Evolutionary conservation across 2,329 filamentous ascomycete genomes (phyloP), one percentile per base, ranked within the genome.

Genomic region (Clonostachys chloroleuca): DNA sequence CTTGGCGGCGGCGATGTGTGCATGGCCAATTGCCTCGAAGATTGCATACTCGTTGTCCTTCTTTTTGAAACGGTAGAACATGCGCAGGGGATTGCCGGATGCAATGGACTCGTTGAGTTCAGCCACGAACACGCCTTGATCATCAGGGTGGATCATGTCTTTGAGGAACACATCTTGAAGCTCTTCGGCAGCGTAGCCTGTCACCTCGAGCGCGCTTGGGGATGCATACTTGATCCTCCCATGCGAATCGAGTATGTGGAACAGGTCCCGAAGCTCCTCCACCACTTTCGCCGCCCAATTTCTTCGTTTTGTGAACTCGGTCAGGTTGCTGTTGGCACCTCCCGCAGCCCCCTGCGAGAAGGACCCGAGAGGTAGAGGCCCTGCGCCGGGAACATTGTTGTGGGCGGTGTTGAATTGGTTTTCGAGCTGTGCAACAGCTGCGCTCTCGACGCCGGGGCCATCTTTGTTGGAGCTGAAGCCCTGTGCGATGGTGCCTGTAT

Each of bases 81-180:
- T 83, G 49, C 88, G 86, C 52, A 96, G 68, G 5, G 83, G 74
- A 55, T 87, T 86, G n/a, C 87, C 89, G 8, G 83, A 87, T 3
- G 89, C 84, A 52, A 96, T 92, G 14, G 86, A 88, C 63, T 95
- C 89, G 64, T 94, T 91, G 72, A 96, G 85, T 63, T 96, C 91
- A 46, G 89, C 81, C 47, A 90, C 81, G 60, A 95, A 95, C 52
- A 92, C 83, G 47, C 82, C 81, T 53, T 84, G 83, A 66, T 96
- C 92, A 64, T 95, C 91, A 6, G 85, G 80, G 63, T 97, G 92
- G 49, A 96, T 85, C 55, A 88, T 84, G 44, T 96, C 88, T 44
- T 83, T 83, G 46, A 97, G 80, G 58, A 91, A 87, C 53, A 78
- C 80, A 51, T 90, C 87, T 49, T 86, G 72, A 34, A 96, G 73